Evolutionary conservation across 345 rosid species (phyloP), one percentile per base, ranked within the genome.

Genomic region (Mangifera indica): DNA sequence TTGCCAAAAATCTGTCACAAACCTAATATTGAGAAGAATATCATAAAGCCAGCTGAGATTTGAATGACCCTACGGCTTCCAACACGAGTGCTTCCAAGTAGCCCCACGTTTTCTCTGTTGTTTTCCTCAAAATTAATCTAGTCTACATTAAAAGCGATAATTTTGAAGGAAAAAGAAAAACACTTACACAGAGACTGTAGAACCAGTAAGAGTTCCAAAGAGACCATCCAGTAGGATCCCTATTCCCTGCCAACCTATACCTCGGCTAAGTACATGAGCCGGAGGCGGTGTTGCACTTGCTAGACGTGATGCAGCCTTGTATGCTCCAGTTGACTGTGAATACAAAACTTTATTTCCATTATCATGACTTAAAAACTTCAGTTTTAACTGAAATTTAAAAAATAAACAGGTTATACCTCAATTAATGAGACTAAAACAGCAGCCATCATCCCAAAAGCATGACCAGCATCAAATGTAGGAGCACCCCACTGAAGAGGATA

Each of bases 401-500:
- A 49, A 66, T 66, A 57, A 49, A 49, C 1, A 15, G 60, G 70
- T 70, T 55, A 32, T 82, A 95, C 98, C 99, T 96, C 99, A 49
- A 91, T 81, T 74, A 96, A 64, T 13, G 99, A 96, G 76, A 96
- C 99, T 7, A 96, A 69, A 72, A 88, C 98, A 45, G 99, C 92
- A 40, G 98, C 98, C 94, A 96, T 91, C 99, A 93, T 96, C 64
- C 93, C 99, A 25, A 93, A 92, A 69, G 97, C 90, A 85, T 93
- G 99, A 45, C 97, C 96, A 61, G 94, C 99, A 87, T 96, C 91
- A 76, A 96, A 96, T 62, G 91, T 93, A 62, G 98, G 99, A 51
- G 99, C 99, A 66, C 99, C 99, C 99, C 99, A 96, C 63, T 96
- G 94, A 49, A 93, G 98, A 83, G 99, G 99, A 81, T 92, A 96